Percentiles rank a stretch among this genome's conserved stretches.
phyloP scores from a whole-genome alignment of 2,329 filamentous ascomycete species.

The Paecilomyces fulvus region DNA sequence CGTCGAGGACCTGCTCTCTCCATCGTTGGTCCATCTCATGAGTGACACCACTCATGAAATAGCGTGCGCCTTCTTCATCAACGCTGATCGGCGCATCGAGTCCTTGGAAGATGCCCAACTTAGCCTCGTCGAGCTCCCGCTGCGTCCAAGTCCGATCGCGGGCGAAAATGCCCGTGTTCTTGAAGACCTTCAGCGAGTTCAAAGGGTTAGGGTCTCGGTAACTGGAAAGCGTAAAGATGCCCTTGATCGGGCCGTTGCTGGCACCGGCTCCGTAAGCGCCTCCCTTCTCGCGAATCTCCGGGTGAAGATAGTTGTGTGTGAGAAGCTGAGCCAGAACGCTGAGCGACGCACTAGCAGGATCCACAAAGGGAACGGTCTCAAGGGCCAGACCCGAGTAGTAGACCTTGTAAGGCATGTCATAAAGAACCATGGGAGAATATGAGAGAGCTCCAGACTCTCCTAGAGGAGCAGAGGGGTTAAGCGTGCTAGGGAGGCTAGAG shows the following conservation, averaged over 20 bases:
- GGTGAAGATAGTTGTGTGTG: constrained; percentile 93
- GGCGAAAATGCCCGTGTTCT: constrained; percentile 73
- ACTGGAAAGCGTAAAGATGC: constrained; percentile 88
- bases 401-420: constrained; percentile 91
- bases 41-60: constrained; percentile 77
- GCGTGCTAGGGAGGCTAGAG: constrained; percentile 44
- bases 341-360: constrained; percentile 65
- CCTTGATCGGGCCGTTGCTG: constrained; percentile 69
- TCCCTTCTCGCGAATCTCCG: constrained; percentile 95
- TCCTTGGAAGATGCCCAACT: constrained; percentile 85
- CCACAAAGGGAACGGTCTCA: constrained; percentile 74
- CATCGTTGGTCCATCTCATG: constrained; percentile 82
- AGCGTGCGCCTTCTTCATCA: constrained; percentile 75
- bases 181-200: constrained; percentile 80
- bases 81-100: constrained; percentile 85
- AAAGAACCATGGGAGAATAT: constrained; percentile 64
- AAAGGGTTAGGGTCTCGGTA: constrained; percentile 94
- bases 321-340: constrained; percentile 85
- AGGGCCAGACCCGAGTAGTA: constrained; percentile 83
- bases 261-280: constrained; percentile 93
- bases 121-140: constrained; percentile 87
- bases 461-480: constrained; percentile 26
- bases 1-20: constrained; percentile 77
- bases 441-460: constrained; percentile 22
- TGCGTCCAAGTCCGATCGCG: constrained; percentile 71